A percentile compares a stretch with the other conserved stretches of the same genome.
Evolutionary conservation across 805 yeast genomes (phyloP).

Genomic region (Diddensiella santjacobensis): DNA sequence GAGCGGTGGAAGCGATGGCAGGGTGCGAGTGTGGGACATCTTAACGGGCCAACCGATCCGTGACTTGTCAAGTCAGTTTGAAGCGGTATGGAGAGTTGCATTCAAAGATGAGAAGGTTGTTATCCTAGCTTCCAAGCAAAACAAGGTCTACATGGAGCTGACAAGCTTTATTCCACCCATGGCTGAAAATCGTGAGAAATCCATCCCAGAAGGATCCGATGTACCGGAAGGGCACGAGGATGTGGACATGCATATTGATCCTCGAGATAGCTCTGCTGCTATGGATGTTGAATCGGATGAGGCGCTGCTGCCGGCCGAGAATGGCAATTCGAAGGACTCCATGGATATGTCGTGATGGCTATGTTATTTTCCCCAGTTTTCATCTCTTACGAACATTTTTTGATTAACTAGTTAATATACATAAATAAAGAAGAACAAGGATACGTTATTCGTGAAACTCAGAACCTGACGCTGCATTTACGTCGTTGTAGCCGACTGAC

Average conservation of each 20-base stretch:
- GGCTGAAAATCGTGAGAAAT: neutral
- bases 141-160: conserved; percentile 35
- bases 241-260: neutral
- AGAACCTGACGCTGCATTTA: no score
- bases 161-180: conserved; percentile 34
- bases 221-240: neutral
- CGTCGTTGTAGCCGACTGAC: no score
- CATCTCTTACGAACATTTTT: neutral
- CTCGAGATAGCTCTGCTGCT: neutral
- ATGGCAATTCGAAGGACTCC: neutral
- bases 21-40: conserved; percentile 40
- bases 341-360: neutral
- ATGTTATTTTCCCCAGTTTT: no score
- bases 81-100: conserved; percentile 41
- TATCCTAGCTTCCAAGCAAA: conserved; percentile 33
- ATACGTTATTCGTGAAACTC: neutral
- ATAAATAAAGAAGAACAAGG: neutral
- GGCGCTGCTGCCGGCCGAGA: neutral
- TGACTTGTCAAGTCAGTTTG: conserved; percentile 34
- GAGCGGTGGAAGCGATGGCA: conserved; percentile 42
- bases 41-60: conserved; percentile 38
- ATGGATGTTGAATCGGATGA: neutral
- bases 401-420: neutral
- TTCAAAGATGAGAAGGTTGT: conserved; percentile 39
- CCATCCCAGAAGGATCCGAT: neutral